Evolutionary conservation across 2,329 filamentous ascomycete species (phyloP).

Genomic region (Stemphylium beticola): DNA sequence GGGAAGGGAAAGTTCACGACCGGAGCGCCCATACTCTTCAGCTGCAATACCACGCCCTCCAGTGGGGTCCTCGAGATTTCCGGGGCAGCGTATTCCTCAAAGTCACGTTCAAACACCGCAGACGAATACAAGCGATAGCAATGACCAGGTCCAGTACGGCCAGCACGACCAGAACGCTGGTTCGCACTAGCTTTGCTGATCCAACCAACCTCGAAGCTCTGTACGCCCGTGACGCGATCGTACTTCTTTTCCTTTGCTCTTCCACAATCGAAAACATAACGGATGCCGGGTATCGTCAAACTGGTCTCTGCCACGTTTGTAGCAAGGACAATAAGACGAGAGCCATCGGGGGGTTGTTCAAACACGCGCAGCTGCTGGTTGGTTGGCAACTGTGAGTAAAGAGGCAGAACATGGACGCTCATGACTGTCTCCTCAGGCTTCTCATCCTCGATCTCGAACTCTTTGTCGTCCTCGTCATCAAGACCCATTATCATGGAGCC

Average conservation of each 20-base stretch:
- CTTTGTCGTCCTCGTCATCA: slow-evolving; percentile 68
- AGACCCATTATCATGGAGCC: slow-evolving; percentile 67
- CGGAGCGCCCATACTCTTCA: slow-evolving; percentile 93
- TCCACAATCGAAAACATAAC: slow-evolving; percentile 95
- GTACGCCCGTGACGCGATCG: slow-evolving; percentile 85
- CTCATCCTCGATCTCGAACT: slow-evolving; percentile 66
- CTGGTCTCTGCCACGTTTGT: slow-evolving; percentile 98
- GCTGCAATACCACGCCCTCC: slow-evolving; percentile 84
- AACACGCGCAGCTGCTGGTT: slow-evolving; percentile 92
- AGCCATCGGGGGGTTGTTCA: slow-evolving; percentile 79
- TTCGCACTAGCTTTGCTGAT: slow-evolving; percentile 96
- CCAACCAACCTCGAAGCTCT: slow-evolving; percentile 94
- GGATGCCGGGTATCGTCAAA: slow-evolving; percentile 92
- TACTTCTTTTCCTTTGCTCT: slow-evolving; percentile 91
- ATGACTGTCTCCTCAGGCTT: slow-evolving; percentile 66
- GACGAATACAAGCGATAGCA: slow-evolving; percentile 95
- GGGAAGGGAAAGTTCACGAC: slow-evolving; percentile 96
- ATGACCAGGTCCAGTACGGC: slow-evolving; percentile 92
- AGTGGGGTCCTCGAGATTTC: slow-evolving; percentile 92
- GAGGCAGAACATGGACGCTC: slow-evolving; percentile 85
- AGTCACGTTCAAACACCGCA: slow-evolving; percentile 89
- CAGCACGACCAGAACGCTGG: slow-evolving; percentile 90
- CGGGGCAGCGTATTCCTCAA: slow-evolving; percentile 82
- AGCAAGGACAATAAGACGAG: slow-evolving; percentile 84
- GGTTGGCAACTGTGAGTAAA: slow-evolving; percentile 91